These are phyloP conservation scores for Fusarium paranaense DNA, from an alignment of 2,329 filamentous ascomycete genomes.

Conservation along the genomic window DNA sequence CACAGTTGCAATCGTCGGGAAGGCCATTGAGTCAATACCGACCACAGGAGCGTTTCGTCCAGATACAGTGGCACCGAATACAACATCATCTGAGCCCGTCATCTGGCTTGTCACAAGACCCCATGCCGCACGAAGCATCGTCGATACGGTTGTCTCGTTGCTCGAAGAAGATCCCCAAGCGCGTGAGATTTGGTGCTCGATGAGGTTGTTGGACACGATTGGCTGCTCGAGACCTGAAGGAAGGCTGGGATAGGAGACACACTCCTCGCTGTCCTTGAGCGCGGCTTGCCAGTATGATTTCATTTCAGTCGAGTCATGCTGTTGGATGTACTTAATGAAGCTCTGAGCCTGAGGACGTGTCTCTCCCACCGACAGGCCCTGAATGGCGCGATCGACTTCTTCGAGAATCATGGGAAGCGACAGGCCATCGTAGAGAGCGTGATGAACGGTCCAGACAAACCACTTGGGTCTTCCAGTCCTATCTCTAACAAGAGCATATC, in stretches of 20 bases:
- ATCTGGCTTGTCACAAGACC: slow-evolving; percentile 63
- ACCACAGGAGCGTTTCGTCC: slow-evolving; percentile 47
- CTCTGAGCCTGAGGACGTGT: slow-evolving; percentile 49
- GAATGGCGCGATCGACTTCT: neutral
- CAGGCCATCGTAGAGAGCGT: slow-evolving; percentile 62
- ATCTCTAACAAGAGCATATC: slow-evolving; percentile 53
- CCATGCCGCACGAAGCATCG: slow-evolving; percentile 55
- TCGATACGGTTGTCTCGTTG: slow-evolving; percentile 20
- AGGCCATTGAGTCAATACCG: slow-evolving; percentile 37
- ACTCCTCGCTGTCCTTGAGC: neutral
- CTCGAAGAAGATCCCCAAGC: neutral
- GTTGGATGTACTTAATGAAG: slow-evolving; percentile 58
- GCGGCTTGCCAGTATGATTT: slow-evolving; percentile 59
- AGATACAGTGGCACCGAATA: slow-evolving; percentile 57
- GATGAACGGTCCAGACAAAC: slow-evolving; percentile 37
- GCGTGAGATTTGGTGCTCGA: slow-evolving; percentile 58
- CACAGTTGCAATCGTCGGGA: slow-evolving; percentile 54
- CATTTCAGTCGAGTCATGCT: slow-evolving; percentile 49
- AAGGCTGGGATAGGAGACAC: slow-evolving; percentile 53
- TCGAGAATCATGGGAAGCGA: slow-evolving; percentile 13
- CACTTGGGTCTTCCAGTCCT: neutral
- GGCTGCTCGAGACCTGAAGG: slow-evolving; percentile 53
- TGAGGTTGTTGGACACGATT: slow-evolving; percentile 56
- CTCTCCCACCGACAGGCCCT: neutral
- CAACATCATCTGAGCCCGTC: slow-evolving; percentile 52